Evolutionary conservation across 2,329 filamentous ascomycete species (phyloP), one percentile per base, ranked within the genome.

Genomic region (Fusarium lateritium): DNA sequence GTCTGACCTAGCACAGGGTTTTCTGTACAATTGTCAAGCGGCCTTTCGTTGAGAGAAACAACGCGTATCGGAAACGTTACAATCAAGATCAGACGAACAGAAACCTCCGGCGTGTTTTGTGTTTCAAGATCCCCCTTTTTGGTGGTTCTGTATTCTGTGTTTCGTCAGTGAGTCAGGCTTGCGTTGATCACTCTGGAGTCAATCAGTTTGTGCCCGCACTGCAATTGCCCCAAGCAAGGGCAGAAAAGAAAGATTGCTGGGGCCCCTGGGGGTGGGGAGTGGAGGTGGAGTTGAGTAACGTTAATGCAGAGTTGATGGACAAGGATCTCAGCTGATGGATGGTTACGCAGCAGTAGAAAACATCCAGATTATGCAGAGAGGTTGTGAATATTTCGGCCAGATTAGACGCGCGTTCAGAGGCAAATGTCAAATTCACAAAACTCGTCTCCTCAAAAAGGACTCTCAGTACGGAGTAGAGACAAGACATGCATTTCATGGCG

Each of bases 41-140:
- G 28, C 28, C 10, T 31, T 31, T 13, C 28, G 28, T 31, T 31
- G 28, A 31, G 28, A 31, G 28, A 31, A 31, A 31, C 28, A 31
- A 31, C 9, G 28, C 28, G 28, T 31, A 28, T 38, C 36, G 28
- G 45, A 59, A 52, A 39, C 17, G 28, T 43, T 45, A 14, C 43
- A 47, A 53, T 64, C 49, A 51, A 69, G 39, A 56, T 39, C 58
- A 44, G 56, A 55, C 63, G 38, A 40, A 42, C 42, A 43, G 47
- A 44, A 65, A 44, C 26, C 38, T 58, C 55, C 40, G 24, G 31
- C 43, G 39, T 46, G 68, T 69, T 72, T 72, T 69, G 56, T 44
- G 71, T 72, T 73, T 73, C 60, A 68, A 46, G 5, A 31, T 61
- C 57, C 61, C 65, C 55, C 59, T 59, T 53, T 55, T 17, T 31